phyloP scores from a whole-genome alignment of 306 rosid genomes.

The Sicyos edulis region DNA sequence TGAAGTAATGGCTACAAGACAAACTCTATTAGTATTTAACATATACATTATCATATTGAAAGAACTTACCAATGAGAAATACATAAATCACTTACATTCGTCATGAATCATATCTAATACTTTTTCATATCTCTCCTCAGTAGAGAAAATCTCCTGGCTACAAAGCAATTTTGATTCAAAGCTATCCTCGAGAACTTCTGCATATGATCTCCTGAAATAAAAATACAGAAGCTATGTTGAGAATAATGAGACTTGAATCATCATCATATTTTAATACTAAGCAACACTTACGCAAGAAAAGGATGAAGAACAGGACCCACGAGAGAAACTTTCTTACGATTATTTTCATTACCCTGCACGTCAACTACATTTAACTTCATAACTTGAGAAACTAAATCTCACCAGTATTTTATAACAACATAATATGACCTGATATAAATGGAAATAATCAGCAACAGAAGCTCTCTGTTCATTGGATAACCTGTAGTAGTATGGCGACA shows the following conservation, averaged over 20 bases:
- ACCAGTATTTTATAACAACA: constrained; percentile 3
- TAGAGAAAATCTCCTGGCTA: constrained; percentile 58
- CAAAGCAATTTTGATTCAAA: constrained; percentile 64
- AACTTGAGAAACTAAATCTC: background rate
- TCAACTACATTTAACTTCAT: constrained; percentile 11
- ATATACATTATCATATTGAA: background rate
- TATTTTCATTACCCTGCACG: constrained; percentile 83
- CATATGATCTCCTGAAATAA: constrained; percentile 64
- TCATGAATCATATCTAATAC: constrained; percentile 78
- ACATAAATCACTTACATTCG: constrained; percentile 41
- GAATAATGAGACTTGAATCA: constrained; percentile 20
- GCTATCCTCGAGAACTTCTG: constrained; percentile 56
- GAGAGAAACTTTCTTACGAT: constrained; percentile 73
- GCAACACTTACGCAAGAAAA: constrained; percentile 61
- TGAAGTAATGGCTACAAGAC: constrained; percentile 65
- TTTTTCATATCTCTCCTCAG: constrained; percentile 75
- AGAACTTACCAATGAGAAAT: background rate
- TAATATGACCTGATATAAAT: constrained; percentile 63
- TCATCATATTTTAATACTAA: constrained; percentile 17
- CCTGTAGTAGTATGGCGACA: constrained; percentile 37
- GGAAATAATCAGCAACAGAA: constrained; percentile 75
- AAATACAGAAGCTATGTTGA: constrained; percentile 26
- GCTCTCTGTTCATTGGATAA: constrained; percentile 80
- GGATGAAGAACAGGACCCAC: constrained; percentile 60
- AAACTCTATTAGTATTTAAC: constrained; percentile 13